Percentiles rank a stretch among this genome's conserved stretches.
phyloP scores from a whole-genome alignment of 2,329 filamentous ascomycete genomes.

The Fusarium goolgardi region DNA sequence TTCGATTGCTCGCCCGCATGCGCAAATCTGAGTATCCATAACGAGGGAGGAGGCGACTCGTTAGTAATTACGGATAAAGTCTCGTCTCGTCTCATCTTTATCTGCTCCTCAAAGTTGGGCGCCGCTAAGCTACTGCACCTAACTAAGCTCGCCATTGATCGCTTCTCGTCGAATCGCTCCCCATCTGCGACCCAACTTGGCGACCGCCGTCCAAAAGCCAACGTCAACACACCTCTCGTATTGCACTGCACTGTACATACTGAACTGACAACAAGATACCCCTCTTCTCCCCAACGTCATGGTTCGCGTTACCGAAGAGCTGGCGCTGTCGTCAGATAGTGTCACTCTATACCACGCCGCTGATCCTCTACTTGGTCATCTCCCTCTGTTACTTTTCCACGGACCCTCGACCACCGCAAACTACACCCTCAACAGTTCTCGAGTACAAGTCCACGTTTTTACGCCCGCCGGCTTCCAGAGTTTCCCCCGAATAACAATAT shows the following conservation, averaged over 20 bases:
- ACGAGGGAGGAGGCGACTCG: slow-evolving; percentile 43
- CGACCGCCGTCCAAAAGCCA: slow-evolving; percentile 33
- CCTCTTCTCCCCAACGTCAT: slow-evolving; percentile 65
- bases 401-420: slow-evolving; percentile 91
- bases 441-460: slow-evolving; percentile 94
- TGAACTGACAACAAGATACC: slow-evolving; percentile 7
- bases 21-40: slow-evolving; percentile 36
- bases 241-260: slow-evolving; percentile 25
- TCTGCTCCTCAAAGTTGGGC: slow-evolving; percentile 1
- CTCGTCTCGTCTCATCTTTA: slow-evolving; percentile 17
- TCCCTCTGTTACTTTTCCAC: slow-evolving; percentile 90
- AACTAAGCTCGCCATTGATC: slow-evolving; percentile 7
- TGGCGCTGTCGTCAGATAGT: slow-evolving; percentile 82
- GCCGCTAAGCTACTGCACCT: slow-evolving; percentile 17
- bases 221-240: slow-evolving; percentile 35
- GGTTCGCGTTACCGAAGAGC: slow-evolving; percentile 83
- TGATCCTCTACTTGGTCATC: slow-evolving; percentile 83
- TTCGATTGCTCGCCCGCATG: slow-evolving; percentile 32
- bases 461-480: slow-evolving; percentile 88
- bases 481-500: slow-evolving; percentile 91
- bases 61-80: slow-evolving; percentile 24
- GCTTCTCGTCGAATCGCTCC: slow-evolving; percentile 33
- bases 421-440: slow-evolving; percentile 86
- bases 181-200: slow-evolving; percentile 45
- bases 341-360: slow-evolving; percentile 89